Percentiles rank a stretch among this genome's conserved stretches.
These are phyloP conservation scores for Bidens hawaiensis DNA, from an alignment of 140 eudicot genomes.

Conservation along the genomic window DNA sequence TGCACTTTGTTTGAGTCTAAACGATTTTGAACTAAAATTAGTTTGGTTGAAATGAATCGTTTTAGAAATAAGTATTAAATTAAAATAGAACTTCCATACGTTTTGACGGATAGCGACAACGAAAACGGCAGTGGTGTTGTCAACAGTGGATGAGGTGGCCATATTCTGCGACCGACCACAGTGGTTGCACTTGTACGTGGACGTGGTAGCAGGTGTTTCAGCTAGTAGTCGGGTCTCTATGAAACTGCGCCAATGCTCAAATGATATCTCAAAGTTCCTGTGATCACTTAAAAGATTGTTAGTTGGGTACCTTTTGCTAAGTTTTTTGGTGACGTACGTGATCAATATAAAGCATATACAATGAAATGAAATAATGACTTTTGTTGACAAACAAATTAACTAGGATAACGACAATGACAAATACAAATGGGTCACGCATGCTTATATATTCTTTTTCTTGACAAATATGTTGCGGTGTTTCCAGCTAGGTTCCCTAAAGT, in stretches of 20 bases:
- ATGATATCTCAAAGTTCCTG: not conserved
- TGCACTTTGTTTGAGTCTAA: too few species aligned
- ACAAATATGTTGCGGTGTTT: constrained; percentile 15
- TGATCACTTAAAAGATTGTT: not conserved
- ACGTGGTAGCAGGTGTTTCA: too few species aligned
- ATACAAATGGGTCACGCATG: constrained; percentile 26
- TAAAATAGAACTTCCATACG: too few species aligned
- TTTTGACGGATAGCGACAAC: too few species aligned
- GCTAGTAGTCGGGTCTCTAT: too few species aligned
- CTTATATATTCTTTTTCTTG: not conserved
- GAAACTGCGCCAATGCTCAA: not conserved
- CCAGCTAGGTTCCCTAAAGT: constrained; percentile 25
- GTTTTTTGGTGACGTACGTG: not conserved
- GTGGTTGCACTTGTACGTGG: too few species aligned
- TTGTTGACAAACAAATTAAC: not conserved
- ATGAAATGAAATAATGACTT: not conserved
- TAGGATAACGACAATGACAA: constrained; percentile 18
- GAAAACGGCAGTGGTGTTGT: too few species aligned
- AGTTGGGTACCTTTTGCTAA: not conserved
- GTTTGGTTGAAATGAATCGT: too few species aligned
- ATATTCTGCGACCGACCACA: too few species aligned
- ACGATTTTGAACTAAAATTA: too few species aligned
- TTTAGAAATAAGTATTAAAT: too few species aligned
- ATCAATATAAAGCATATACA: not conserved
- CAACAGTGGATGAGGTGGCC: too few species aligned